A percentile compares a stretch with the other conserved stretches of the same genome.
Conservation (phyloP, 139 green algal species). For the Coelastrella sp. region DNA sequence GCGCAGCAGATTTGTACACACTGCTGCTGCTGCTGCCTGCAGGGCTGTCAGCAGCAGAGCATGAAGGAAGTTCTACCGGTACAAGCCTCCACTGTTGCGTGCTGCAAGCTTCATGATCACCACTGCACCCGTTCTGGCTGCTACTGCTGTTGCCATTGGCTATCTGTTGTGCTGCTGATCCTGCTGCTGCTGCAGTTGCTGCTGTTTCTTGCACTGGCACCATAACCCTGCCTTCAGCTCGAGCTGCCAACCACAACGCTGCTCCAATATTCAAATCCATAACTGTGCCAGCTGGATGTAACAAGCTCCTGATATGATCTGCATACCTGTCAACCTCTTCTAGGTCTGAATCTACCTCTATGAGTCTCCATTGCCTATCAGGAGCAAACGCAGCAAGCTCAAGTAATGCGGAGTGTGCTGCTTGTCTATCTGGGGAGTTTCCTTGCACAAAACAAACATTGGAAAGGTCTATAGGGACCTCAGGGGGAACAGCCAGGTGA, state of each 20-base stretch:
- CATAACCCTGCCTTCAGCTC: slow-evolving; percentile 62
- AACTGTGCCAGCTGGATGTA: slow-evolving; percentile 85
- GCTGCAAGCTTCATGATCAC: not conserved
- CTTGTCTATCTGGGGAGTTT: slow-evolving; percentile 79
- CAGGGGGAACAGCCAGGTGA: slow-evolving; percentile 65
- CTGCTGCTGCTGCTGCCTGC: slow-evolving; percentile 39
- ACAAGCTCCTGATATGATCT: slow-evolving; percentile 57
- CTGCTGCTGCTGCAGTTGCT: not conserved
- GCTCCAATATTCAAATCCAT: slow-evolving; percentile 98
- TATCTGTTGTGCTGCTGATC: not conserved
- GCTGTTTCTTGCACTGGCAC: slow-evolving; percentile 14
- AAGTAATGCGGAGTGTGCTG: slow-evolving; percentile 71
- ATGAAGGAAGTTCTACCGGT: not conserved
- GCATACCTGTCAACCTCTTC: slow-evolving; percentile 70
- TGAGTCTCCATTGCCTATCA: slow-evolving; percentile 79
- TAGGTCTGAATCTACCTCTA: slow-evolving; percentile 84
- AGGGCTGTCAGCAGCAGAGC: not conserved
- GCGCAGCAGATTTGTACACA: slow-evolving; percentile 59
- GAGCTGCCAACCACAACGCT: slow-evolving; percentile 88
- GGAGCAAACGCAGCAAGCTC: slow-evolving; percentile 76
- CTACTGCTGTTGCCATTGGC: slow-evolving; percentile 1
- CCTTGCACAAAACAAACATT: slow-evolving; percentile 92
- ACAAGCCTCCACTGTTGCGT: slow-evolving; percentile 20
- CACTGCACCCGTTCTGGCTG: slow-evolving; percentile 18
- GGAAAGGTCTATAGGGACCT: slow-evolving; percentile 78